phyloP scores from a whole-genome alignment of 75 land plant species.

The Selaginella moellendorffii region DNA sequence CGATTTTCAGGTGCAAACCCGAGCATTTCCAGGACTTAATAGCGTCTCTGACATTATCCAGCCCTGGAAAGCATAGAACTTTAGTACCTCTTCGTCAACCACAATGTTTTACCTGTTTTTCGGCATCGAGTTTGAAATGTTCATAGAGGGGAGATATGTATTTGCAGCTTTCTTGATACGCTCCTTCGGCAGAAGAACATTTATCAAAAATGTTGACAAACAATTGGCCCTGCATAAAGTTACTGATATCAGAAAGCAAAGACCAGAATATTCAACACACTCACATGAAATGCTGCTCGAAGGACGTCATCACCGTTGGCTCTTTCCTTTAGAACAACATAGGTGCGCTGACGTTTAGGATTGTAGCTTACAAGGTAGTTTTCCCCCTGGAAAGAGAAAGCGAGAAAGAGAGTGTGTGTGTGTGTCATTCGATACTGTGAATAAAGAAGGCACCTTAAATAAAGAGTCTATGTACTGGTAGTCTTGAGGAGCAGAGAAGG shows the following conservation, averaged over 20 bases:
- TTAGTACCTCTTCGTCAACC: neutral
- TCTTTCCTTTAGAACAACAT: constrained; percentile 56
- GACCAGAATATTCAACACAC: no score
- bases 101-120: constrained; percentile 14
- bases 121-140: constrained; percentile 18
- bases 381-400: constrained; percentile 34
- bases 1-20: constrained; percentile 13
- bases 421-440: neutral
- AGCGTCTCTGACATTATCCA: constrained; percentile 60
- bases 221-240: neutral
- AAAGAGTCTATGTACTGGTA: constrained; percentile 42
- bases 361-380: constrained; percentile 57
- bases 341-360: constrained; percentile 47
- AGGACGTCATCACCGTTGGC: constrained; percentile 76
- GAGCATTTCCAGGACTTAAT: constrained; percentile 54
- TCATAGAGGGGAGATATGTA: constrained; percentile 18
- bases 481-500: constrained; percentile 56
- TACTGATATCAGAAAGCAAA: neutral
- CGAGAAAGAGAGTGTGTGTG: neutral
- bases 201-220: neutral
- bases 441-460: constrained; percentile 53
- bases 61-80: constrained; percentile 45
- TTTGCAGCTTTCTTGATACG: constrained; percentile 17
- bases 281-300: constrained; percentile 70
- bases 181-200: constrained; percentile 8